Conservation (phyloP, 257 asterid genomes). For the Solanum arcanum region DNA sequence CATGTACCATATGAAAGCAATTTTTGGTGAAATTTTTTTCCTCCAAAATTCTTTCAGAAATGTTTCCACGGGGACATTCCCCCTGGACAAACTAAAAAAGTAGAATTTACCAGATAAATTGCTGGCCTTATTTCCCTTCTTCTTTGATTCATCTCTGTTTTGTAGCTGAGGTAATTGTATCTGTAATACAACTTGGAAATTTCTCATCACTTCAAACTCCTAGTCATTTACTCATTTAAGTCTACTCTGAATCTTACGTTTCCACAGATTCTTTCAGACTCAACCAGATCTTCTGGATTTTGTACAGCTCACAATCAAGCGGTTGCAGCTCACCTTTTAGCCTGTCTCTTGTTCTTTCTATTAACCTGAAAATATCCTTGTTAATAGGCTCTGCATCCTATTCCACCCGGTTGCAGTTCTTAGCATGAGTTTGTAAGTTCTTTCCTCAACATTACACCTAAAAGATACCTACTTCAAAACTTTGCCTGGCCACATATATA, state of each 20-base stretch:
- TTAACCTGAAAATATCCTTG: not conserved
- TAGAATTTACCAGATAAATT: not conserved
- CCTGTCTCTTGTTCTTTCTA: not conserved
- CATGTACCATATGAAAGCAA: not conserved
- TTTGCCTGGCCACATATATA: not conserved
- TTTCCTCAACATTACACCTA: not conserved
- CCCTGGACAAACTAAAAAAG: not conserved
- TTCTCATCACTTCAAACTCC: not conserved
- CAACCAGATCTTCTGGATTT: not conserved
- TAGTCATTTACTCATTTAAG: not conserved
- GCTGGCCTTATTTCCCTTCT: not conserved
- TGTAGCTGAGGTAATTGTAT: not conserved
- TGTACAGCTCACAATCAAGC: not conserved
- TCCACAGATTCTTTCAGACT: not conserved
- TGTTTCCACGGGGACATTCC: not conserved
- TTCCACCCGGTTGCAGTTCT: not conserved
- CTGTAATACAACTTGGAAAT: not conserved
- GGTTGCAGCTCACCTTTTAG: not conserved
- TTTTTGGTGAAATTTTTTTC: not conserved
- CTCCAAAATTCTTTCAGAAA: not conserved
- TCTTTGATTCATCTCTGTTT: not conserved
- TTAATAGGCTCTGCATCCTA: not conserved
- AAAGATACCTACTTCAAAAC: not conserved
- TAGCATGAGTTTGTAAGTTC: not conserved
- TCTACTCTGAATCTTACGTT: not conserved